Evolutionary conservation across 2,329 filamentous ascomycete species (phyloP), one percentile per base, ranked within the genome.

Genomic region (Dendrostoma leiphaemia): DNA sequence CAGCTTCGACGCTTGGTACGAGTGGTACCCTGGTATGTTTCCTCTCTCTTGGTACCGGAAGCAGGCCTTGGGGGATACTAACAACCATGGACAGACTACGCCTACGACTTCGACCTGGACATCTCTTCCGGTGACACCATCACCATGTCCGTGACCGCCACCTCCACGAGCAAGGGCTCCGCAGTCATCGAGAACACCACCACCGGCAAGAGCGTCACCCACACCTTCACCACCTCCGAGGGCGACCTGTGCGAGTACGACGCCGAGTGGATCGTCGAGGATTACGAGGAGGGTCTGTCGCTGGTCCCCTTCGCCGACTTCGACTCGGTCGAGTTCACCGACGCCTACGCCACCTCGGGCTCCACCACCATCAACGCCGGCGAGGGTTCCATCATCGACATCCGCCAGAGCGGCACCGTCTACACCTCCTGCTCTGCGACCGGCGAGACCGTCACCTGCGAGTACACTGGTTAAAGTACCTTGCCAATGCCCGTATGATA

Each of bases 381-480:
- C 3, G 69, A 69, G 28, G 71, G 84, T 61, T 90, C 90, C 68
- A 72, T 90, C 44, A 89, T 85, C 10, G 83, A 83, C 67, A 66
- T 88, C 65, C 69, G 81, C n/a, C 84, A 86, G 67, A 79, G 89
- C 71, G 83, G 89, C 71, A 83, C 74, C 43, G 74, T 89, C 35
- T 86, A 60, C 34, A 66, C 64, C 24, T 21, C 24, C 15, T 64
- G 62, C 60, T 56, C 50, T 8, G 54, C 58, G 12, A 43, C 50
- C 6, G 54, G 53, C 44, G 56, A 45, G 38, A 41, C 50, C 15
- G 62, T 64, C 32, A 37, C 53, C 17, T 64, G 62, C 59, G 37
- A 45, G 2, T 85, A 84, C 61, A 86, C 15, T 28, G 49, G 54
- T 44, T 56, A 56, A 40, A 29, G n/a, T 31, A 17, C 17, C 10